Conservation (phyloP, 73 alveolate genomes). For the Durusdinium trenchii region DNA sequence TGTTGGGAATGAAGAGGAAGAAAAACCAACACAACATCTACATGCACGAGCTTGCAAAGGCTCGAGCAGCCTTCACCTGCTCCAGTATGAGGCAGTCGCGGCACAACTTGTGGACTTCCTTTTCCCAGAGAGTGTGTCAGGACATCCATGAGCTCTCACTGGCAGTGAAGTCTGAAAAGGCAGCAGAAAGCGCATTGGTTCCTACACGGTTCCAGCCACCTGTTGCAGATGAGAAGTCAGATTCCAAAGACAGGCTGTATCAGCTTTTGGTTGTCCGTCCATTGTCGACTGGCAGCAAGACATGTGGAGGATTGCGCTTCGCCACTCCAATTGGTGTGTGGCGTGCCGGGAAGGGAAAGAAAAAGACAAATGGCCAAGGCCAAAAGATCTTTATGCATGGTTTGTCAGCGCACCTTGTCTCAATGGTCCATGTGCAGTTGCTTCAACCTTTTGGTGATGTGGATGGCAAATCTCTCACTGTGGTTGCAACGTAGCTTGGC, state of each 20-base stretch:
- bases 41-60: not conserved
- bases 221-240: not conserved
- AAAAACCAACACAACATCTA: not conserved
- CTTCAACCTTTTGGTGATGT: not conserved
- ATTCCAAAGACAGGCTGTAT: not conserved
- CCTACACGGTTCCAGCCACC: not conserved
- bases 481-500: too few species aligned
- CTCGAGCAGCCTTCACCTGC: not conserved
- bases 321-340: not conserved
- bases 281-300: not conserved
- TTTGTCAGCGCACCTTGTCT: not conserved
- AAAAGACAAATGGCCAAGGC: not conserved
- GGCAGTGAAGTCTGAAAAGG: not conserved
- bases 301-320: not conserved
- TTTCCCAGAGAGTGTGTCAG: not conserved
- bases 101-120: not conserved
- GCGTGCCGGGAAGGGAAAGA: not conserved
- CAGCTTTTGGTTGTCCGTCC: not conserved
- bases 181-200: not conserved
- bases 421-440: not conserved
- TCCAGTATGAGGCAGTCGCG: not conserved
- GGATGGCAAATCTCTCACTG: too few species aligned
- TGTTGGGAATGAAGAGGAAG: not conserved
- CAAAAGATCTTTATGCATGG: not conserved
- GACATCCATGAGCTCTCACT: not conserved